Conservation (phyloP, 805 yeast genomes). For the Pichia paraexigua region DNA sequence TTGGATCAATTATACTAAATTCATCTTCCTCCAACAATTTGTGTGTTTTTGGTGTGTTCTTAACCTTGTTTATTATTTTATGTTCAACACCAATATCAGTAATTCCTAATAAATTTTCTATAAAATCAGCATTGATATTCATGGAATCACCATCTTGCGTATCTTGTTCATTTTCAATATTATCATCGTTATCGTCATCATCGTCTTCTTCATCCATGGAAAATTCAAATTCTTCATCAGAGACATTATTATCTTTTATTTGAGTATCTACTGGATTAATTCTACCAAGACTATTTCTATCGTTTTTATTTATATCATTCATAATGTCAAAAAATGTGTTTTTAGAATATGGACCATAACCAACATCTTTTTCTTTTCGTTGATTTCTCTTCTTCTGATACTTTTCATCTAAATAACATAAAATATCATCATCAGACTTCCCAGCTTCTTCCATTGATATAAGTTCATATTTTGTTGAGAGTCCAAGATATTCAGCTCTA, state of each 20-base stretch:
- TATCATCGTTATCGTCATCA: conserved; percentile 7
- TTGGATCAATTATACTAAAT: background rate
- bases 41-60: background rate
- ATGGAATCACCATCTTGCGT: background rate
- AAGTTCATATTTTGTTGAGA: conserved; percentile 22
- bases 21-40: background rate
- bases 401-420: conserved; percentile 19
- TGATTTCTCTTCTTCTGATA: conserved; percentile 20
- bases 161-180: background rate
- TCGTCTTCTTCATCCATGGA: conserved; percentile 17
- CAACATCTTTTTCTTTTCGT: conserved; percentile 21
- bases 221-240: conserved; percentile 9
- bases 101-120: background rate
- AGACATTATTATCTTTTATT: background rate
- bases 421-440: conserved; percentile 21
- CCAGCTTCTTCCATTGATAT: conserved; percentile 26
- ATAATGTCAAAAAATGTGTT: conserved; percentile 18
- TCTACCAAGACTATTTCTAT: background rate
- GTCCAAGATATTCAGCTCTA: conserved; percentile 27
- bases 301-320: conserved; percentile 14
- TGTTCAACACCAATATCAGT: background rate
- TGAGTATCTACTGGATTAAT: background rate
- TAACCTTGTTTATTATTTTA: background rate
- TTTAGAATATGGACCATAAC: conserved; percentile 24
- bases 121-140: background rate